Conservation (phyloP, 139 green algal genomes). For the Coelastrella sp. region DNA sequence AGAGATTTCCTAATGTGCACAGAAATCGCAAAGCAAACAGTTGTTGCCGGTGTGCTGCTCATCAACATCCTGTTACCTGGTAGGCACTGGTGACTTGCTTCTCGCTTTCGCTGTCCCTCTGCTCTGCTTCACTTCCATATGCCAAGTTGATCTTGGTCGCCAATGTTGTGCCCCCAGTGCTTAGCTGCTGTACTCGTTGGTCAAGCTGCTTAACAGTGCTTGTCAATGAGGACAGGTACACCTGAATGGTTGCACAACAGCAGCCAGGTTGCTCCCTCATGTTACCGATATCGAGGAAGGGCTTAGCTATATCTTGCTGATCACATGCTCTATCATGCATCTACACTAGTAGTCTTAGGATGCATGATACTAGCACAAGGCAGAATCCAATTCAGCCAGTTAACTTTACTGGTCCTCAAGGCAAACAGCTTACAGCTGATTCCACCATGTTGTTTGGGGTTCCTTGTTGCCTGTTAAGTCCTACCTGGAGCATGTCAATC, state of each 20-base stretch:
- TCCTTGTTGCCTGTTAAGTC: neutral
- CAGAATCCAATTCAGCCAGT: too few species aligned
- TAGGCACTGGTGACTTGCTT: neutral
- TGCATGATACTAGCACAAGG: too few species aligned
- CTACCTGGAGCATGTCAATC: slow-evolving; percentile 21
- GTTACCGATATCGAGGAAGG: too few species aligned
- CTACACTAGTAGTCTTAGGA: too few species aligned
- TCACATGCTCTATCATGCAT: too few species aligned
- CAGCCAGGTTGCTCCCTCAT: too few species aligned
- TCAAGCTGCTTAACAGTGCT: neutral
- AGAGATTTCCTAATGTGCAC: neutral
- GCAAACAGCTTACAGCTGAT: neutral
- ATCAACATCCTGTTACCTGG: neutral
- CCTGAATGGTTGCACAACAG: neutral
- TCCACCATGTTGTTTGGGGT: neutral
- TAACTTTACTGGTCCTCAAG: neutral
- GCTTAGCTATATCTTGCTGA: neutral
- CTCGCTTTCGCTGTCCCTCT: neutral
- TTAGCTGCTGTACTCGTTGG: neutral
- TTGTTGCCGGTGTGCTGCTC: neutral
- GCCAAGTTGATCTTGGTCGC: neutral
- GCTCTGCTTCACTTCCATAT: slow-evolving; percentile 17
- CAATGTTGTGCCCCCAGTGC: neutral
- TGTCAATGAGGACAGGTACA: slow-evolving; percentile 32
- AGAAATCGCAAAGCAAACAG: neutral